Conservation (phyloP, 208 protist genomes). For the Strigomonas oncopelti region DNA sequence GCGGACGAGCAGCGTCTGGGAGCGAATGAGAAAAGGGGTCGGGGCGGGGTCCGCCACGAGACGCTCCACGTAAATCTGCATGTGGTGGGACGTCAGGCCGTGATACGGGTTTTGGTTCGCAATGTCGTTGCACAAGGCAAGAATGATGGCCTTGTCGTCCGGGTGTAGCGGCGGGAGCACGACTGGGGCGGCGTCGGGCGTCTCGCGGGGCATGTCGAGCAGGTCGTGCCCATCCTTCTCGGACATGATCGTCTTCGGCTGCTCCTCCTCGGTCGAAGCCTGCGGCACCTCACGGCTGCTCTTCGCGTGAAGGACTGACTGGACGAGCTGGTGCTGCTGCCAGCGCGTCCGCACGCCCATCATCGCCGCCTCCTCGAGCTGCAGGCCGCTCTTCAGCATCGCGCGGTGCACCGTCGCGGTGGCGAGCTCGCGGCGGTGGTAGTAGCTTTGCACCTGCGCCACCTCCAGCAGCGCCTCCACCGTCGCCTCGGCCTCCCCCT, state of each 20-base stretch:
- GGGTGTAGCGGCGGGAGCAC: slow-evolving; percentile 61
- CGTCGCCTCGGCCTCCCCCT: slow-evolving; percentile 32
- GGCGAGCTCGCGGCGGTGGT: slow-evolving; percentile 78
- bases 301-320: slow-evolving; percentile 76
- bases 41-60: slow-evolving; percentile 70
- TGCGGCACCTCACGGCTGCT: slow-evolving; percentile 34
- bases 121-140: slow-evolving; percentile 83
- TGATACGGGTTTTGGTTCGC: slow-evolving; percentile 85
- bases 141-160: slow-evolving; percentile 82
- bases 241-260: slow-evolving; percentile 50
- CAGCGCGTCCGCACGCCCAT: slow-evolving; percentile 88
- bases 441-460: slow-evolving; percentile 82
- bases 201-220: slow-evolving; percentile 69
- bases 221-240: slow-evolving; percentile 85
- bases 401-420: slow-evolving; percentile 64
- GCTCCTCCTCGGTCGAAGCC: slow-evolving; percentile 26
- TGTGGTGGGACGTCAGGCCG: slow-evolving; percentile 86
- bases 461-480: slow-evolving; percentile 77
- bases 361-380: slow-evolving; percentile 72
- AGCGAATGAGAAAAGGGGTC: slow-evolving; percentile 74
- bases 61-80: slow-evolving; percentile 86
- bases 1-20: slow-evolving; percentile 71
- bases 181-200: slow-evolving; percentile 29
- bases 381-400: slow-evolving; percentile 51
- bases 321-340: slow-evolving; percentile 83